Evolutionary conservation across 106 monocot species (phyloP).

Genomic region (Chionographis japonica): DNA sequence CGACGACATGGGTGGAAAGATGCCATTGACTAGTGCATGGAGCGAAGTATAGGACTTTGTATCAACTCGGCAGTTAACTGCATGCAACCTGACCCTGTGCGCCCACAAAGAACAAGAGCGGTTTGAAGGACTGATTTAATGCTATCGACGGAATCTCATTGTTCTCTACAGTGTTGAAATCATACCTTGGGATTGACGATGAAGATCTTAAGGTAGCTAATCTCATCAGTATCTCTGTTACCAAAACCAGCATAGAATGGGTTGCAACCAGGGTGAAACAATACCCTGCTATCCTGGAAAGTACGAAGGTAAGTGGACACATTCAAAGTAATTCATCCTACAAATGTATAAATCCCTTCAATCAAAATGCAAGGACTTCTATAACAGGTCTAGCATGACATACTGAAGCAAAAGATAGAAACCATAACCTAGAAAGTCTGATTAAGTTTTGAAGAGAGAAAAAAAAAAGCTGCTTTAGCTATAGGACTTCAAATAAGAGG

Average conservation of each 20-base stretch:
- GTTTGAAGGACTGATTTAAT: background rate
- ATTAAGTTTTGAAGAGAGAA: too few relatives aligned
- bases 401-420: background rate
- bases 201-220: constrained; percentile 91
- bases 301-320: background rate
- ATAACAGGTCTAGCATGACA: background rate
- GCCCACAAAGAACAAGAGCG: constrained; percentile 1
- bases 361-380: background rate
- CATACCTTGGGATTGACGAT: constrained; percentile 84
- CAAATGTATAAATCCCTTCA: too few relatives aligned
- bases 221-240: constrained; percentile 88
- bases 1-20: constrained; percentile 62
- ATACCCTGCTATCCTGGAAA: constrained; percentile 63
- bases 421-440: background rate
- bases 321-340: background rate
- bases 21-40: constrained; percentile 69
- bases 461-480: too few relatives aligned
- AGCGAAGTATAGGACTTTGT: constrained; percentile 78
- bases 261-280: constrained; percentile 78
- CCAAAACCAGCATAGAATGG: constrained; percentile 98
- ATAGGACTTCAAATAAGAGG: too few relatives aligned
- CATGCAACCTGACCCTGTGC: constrained; percentile 71
- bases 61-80: constrained; percentile 61
- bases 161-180: background rate
- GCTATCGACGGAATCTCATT: background rate